A percentile compares a stretch with the other conserved stretches of the same genome.
Conservation (phyloP, 148 eudicot species). For the Vaccinium corymbosum region DNA sequence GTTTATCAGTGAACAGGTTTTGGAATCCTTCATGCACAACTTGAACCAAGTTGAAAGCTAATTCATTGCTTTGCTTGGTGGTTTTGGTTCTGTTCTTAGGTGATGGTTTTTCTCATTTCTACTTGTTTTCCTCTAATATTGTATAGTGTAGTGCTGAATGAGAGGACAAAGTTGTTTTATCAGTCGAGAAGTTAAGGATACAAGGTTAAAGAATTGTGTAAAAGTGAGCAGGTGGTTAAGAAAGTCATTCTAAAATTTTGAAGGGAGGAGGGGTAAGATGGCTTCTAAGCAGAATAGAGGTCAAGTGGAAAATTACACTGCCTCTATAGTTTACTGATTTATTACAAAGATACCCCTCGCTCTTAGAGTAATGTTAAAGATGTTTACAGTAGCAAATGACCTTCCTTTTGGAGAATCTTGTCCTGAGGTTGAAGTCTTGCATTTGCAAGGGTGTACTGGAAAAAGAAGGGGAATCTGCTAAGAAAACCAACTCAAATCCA, state of each 20-base stretch:
- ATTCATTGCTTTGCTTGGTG: background rate
- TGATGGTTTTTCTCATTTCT: background rate
- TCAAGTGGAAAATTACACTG: background rate
- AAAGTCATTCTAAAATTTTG: no score
- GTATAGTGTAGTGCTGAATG: no score
- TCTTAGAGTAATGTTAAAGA: background rate
- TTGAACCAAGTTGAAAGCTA: background rate
- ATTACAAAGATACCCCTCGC: no score
- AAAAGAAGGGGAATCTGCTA: constrained; percentile 37
- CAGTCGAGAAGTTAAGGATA: no score
- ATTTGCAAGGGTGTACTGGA: constrained; percentile 63
- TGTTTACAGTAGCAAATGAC: constrained; percentile 6
- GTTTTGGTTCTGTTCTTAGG: background rate
- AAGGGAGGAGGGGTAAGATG: no score
- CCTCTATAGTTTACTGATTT: background rate
- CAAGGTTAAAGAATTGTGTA: no score
- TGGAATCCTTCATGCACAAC: background rate
- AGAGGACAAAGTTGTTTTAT: no score
- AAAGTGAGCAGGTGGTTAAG: no score
- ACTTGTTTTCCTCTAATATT: background rate
- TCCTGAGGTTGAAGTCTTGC: constrained; percentile 87
- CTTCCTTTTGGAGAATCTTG: constrained; percentile 41
- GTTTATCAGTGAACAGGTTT: background rate
- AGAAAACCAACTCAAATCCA: constrained; percentile 36
- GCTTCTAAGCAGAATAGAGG: background rate